Percentiles rank a stretch among this genome's conserved stretches.
phyloP scores from a whole-genome alignment of 2,329 filamentous ascomycete species.

The Pezicula neosporulosa region DNA sequence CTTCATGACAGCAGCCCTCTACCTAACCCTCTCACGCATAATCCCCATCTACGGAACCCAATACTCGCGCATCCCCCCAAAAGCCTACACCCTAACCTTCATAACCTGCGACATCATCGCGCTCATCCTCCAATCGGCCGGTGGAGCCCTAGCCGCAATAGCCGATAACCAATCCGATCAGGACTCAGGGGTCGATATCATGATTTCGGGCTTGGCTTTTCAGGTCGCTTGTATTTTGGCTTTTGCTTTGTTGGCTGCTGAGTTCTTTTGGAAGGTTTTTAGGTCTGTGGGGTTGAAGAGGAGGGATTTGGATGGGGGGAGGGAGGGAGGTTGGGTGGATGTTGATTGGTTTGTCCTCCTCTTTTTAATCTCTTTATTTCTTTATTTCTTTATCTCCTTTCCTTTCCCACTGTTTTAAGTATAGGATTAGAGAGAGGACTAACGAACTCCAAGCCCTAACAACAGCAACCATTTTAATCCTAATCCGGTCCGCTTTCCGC shows the following conservation, averaged over 20 bases:
- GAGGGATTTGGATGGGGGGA: no score
- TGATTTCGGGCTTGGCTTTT: constrained; percentile 34
- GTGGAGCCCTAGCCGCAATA: constrained; percentile 50
- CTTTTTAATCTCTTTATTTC: no score
- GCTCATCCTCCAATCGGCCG: constrained; percentile 54
- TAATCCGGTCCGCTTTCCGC: constrained; percentile 52
- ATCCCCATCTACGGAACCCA: constrained; percentile 48
- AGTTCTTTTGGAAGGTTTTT: constrained; percentile 13
- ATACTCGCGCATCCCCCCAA: constrained; percentile 40
- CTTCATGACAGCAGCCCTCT: constrained; percentile 58
- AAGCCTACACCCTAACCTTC: constrained; percentile 43
- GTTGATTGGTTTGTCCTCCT: no score
- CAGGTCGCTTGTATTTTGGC: constrained; percentile 31
- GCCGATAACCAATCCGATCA: constrained; percentile 28
- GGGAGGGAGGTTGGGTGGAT: no score
- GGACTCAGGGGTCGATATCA: constrained; percentile 24
- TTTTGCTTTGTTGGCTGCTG: constrained; percentile 18
- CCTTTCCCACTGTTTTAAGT: not conserved
- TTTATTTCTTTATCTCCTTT: no score
- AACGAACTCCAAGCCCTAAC: constrained; percentile 28
- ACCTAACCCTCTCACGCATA: constrained; percentile 53
- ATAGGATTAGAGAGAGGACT: not conserved
- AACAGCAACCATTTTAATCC: constrained; percentile 49
- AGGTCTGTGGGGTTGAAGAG: not conserved
- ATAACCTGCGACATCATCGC: constrained; percentile 51